Evolutionary conservation across 140 eudicot species (phyloP), one percentile per base, ranked within the genome.

Genomic region (Senecio squalidus): DNA sequence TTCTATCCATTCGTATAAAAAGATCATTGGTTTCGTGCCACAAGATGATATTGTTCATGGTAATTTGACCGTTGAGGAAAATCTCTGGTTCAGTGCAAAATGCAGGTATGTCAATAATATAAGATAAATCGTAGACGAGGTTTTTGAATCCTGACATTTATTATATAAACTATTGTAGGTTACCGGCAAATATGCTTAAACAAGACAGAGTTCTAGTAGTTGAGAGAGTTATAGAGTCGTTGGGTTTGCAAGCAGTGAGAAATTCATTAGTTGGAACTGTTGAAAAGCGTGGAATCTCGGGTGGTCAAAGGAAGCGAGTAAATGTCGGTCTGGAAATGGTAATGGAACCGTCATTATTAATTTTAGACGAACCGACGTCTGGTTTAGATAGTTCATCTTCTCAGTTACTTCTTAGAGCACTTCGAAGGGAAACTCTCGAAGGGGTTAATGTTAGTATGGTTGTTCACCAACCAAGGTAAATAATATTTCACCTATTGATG

Each of bases 321-420:
- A 90, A 90, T 72, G 97, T 90, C 50, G 97, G 97, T 17, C 52
- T 90, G 47, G 97, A 90, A 76, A 74, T 90, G 83, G 97, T 90
- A 17, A 86, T 90, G 90, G 94, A 90, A 71, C 97, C 97, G 11
- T 90, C 97, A 7, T 73, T 90, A 30, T 58, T 90, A 68, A 80
- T 90, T 70, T 65, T 90, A 55, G 97, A 90, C 55, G 97, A 90
- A 59, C 97, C 97, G 1, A 90, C 97, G 7, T 90, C 97, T 57
- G 97, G 97, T 27, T 72, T 90, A 71, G 97, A 90, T 52, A 90
- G 97, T 80, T 80, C 97, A 16, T 82, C 97, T 66, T 90, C 97
- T 29, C 94, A 78, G 53, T 73, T 90, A 38, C 97, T 90, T 44
- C 90, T 90, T 31, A 71, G 75, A 83, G 95, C 97, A 45, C 95